A percentile compares a stretch with the other conserved stretches of the same genome.
phyloP scores from a whole-genome alignment of 495 filamentous ascomycete species.

The Symbiotaphrina buchneri region DNA sequence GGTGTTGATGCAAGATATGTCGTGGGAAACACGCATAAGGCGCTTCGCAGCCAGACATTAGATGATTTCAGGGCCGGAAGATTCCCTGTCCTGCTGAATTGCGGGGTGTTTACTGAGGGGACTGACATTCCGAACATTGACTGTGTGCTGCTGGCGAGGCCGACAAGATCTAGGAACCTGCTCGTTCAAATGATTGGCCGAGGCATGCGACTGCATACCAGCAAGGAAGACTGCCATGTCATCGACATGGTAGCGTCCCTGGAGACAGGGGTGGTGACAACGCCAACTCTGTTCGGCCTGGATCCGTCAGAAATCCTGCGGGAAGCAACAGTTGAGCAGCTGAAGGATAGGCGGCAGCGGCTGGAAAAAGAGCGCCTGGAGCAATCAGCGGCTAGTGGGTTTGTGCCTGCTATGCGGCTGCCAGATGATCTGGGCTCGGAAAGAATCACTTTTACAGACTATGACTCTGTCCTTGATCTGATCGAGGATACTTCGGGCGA shows the following conservation, averaged over 20 bases:
- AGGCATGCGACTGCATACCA: constrained; percentile 61
- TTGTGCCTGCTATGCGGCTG: neutral
- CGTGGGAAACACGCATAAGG: constrained; percentile 49
- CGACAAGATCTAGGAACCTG: constrained; percentile 75
- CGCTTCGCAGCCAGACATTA: constrained; percentile 39
- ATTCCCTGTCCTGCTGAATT: constrained; percentile 81
- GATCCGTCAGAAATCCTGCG: constrained; percentile 64
- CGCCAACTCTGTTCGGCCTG: constrained; percentile 81
- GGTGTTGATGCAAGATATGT: constrained; percentile 71
- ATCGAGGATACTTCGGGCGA: constrained; percentile 64
- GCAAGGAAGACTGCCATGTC: constrained; percentile 76
- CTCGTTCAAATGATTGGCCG: constrained; percentile 96
- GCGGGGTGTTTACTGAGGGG: constrained; percentile 88
- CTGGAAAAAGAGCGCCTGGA: constrained; percentile 4
- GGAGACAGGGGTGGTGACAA: constrained; percentile 61
- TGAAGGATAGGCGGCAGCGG: constrained; percentile 20
- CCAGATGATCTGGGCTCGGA: constrained; percentile 6
- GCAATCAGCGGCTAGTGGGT: too few relatives aligned
- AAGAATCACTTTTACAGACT: constrained; percentile 57
- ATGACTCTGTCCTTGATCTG: constrained; percentile 71
- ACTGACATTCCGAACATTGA: constrained; percentile 97
- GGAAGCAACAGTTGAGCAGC: constrained; percentile 28
- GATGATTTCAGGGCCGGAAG: constrained; percentile 52
- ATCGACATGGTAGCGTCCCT: constrained; percentile 90
- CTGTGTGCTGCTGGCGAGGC: constrained; percentile 71